Conservation (phyloP, 2,329 filamentous ascomycete species). For the Incumbomyces delicatus region DNA sequence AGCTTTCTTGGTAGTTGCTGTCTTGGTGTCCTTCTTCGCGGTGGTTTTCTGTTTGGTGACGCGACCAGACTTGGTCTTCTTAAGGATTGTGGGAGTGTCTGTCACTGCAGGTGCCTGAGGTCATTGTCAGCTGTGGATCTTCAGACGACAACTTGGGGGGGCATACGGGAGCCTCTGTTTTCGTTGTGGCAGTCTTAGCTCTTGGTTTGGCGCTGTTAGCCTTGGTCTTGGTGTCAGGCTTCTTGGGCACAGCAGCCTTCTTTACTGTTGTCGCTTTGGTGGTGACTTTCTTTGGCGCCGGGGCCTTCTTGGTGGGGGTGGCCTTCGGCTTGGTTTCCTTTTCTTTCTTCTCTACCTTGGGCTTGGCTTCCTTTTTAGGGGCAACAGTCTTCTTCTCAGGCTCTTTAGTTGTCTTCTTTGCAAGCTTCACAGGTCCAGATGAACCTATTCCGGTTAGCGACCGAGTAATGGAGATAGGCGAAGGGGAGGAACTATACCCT, state of each 20-base stretch:
- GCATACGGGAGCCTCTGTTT: conserved; percentile 23
- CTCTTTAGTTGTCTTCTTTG: conserved; percentile 59
- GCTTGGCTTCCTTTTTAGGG: conserved; percentile 21
- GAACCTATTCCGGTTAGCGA: conserved; percentile 45
- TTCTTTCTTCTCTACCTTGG: conserved; percentile 11
- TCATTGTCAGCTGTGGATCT: conserved; percentile 17
- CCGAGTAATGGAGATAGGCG: conserved; percentile 13
- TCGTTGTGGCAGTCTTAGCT: conserved; percentile 23
- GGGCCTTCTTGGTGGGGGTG: conserved; percentile 24
- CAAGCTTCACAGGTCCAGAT: conserved; percentile 85
- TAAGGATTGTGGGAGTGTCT: conserved; percentile 59
- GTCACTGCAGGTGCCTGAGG: conserved; percentile 54
- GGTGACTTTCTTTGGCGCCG: conserved; percentile 36
- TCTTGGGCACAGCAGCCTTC: conserved; percentile 32
- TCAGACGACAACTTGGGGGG: not conserved
- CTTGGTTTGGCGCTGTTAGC: conserved; percentile 38
- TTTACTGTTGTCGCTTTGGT: conserved; percentile 36
- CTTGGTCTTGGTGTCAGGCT: conserved; percentile 41
- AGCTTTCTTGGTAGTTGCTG: conserved; percentile 36
- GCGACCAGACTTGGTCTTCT: conserved; percentile 78
- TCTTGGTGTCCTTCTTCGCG: conserved; percentile 35
- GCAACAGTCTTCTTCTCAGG: conserved; percentile 31
- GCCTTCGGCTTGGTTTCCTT: conserved; percentile 24
- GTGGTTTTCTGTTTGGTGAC: conserved; percentile 57
- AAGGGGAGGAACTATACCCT: conserved; percentile 52